A percentile compares a stretch with the other conserved stretches of the same genome.
phyloP scores from a whole-genome alignment of 2,329 filamentous ascomycete genomes.

The Colletotrichum sidae region DNA sequence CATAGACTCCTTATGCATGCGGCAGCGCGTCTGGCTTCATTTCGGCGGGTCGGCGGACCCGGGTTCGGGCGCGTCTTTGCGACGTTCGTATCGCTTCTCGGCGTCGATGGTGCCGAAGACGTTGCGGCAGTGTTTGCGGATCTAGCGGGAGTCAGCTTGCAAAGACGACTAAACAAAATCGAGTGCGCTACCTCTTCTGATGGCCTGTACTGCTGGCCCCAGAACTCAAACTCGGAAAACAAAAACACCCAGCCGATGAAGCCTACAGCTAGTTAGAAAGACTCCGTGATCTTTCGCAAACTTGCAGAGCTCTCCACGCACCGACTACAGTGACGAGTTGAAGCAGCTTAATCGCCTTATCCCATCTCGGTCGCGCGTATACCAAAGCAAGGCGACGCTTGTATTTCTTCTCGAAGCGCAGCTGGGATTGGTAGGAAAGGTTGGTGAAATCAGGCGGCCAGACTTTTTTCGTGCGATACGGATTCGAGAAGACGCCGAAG shows the following conservation, averaged over 20 bases:
- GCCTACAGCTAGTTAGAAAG: conserved; percentile 42
- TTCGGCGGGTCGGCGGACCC: conserved; percentile 40
- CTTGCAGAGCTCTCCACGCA: conserved; percentile 48
- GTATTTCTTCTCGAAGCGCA: conserved; percentile 82
- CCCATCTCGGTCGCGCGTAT: conserved; percentile 72
- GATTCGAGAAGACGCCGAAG: conserved; percentile 60
- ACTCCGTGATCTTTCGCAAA: neutral
- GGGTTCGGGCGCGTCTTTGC: conserved; percentile 50
- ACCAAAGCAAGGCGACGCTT: conserved; percentile 75
- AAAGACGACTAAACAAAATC: neutral
- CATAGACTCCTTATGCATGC: conserved; percentile 35
- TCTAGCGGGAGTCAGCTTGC: conserved; percentile 40
- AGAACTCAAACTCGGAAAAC: conserved; percentile 58
- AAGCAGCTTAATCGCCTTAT: conserved; percentile 72
- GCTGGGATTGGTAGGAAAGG: conserved; percentile 78
- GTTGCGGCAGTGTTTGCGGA: conserved; percentile 50
- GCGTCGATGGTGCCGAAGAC: conserved; percentile 55
- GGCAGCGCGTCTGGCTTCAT: conserved; percentile 9
- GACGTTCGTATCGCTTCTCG: conserved; percentile 56
- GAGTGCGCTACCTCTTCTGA: conserved; percentile 51
- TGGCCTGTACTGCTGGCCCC: conserved; percentile 55
- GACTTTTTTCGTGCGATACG: conserved; percentile 74
- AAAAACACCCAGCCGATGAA: conserved; percentile 53
- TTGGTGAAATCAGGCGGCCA: conserved; percentile 84
- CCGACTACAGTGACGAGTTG: conserved; percentile 71